These are phyloP conservation scores for Venturia pyrina DNA, from an alignment of 2,329 filamentous ascomycete genomes.

Conservation along the genomic window DNA sequence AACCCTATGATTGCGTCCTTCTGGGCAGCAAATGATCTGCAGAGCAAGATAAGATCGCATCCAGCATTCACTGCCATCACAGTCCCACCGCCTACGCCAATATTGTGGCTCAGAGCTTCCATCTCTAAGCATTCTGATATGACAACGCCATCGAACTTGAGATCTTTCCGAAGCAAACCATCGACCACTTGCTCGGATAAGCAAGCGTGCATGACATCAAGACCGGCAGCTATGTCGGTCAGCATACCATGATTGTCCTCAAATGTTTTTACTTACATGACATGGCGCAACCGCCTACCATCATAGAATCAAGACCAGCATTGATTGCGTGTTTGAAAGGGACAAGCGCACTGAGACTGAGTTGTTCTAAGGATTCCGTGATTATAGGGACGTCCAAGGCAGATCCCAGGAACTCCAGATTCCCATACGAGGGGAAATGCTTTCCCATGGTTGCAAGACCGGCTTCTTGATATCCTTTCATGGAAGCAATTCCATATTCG, in stretches of 20 bases:
- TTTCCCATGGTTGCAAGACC: conserved; percentile 86
- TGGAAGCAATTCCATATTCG: conserved; percentile 78
- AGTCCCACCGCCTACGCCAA: conserved; percentile 91
- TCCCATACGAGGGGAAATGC: conserved; percentile 93
- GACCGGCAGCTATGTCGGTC: conserved; percentile 56
- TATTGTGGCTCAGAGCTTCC: conserved; percentile 90
- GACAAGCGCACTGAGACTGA: conserved; percentile 83
- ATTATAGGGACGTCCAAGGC: conserved; percentile 90
- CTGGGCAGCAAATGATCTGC: conserved; percentile 78
- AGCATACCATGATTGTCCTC: background rate
- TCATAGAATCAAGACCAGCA: conserved; percentile 84
- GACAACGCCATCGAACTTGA: conserved; percentile 84
- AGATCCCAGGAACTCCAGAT: conserved; percentile 84
- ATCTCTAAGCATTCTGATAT: conserved; percentile 95
- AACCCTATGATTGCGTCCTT: conserved; percentile 85
- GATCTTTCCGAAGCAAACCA: conserved; percentile 74
- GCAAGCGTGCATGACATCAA: conserved; percentile 93
- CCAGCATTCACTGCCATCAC: conserved; percentile 97
- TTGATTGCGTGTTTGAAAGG: conserved; percentile 86
- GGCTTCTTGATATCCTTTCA: conserved; percentile 87
- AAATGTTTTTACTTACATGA: background rate
- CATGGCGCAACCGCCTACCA: conserved; percentile 90
- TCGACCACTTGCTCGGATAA: conserved; percentile 89
- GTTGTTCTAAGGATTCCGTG: conserved; percentile 83
- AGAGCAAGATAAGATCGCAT: conserved; percentile 83